Conservation (phyloP, 1,284 basidiomycete species). For the Inonotus hispidus region DNA sequence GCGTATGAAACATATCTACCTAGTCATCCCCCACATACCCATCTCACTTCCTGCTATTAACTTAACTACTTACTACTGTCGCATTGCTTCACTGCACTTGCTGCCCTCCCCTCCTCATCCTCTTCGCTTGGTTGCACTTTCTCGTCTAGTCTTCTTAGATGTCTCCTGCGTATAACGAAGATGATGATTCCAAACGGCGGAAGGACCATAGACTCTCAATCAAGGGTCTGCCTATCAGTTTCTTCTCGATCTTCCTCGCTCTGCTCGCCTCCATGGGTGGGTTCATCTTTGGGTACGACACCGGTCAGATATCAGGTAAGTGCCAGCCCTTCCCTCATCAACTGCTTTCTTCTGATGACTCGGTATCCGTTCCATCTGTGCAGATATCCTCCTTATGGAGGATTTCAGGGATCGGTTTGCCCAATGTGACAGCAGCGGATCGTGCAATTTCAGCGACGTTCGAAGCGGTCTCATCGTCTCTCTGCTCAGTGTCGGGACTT, state of each 20-base stretch:
- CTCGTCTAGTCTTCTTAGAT: background rate
- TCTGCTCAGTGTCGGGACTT: slow-evolving; percentile 61
- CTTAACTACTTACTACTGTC: too few relatives aligned
- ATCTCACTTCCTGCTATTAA: too few relatives aligned
- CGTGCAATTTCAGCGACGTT: slow-evolving; percentile 48
- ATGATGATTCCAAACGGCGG: background rate
- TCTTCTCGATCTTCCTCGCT: slow-evolving; percentile 60
- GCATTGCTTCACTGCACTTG: too few relatives aligned
- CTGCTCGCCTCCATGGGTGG: slow-evolving; percentile 73
- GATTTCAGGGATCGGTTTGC: slow-evolving; percentile 69
- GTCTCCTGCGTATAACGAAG: background rate
- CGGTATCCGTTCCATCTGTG: background rate
- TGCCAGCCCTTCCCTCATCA: slow-evolving; percentile 40
- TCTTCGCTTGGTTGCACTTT: too few relatives aligned
- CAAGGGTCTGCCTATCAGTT: slow-evolving; percentile 43
- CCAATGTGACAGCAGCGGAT: slow-evolving; percentile 37
- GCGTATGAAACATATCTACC: too few relatives aligned
- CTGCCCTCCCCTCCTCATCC: too few relatives aligned
- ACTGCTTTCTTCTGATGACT: slow-evolving; percentile 67
- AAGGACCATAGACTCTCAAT: background rate
- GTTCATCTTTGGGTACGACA: slow-evolving; percentile 58
- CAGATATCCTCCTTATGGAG: slow-evolving; percentile 67
- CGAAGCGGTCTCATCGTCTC: slow-evolving; percentile 64
- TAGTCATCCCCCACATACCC: too few relatives aligned
- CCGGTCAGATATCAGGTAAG: slow-evolving; percentile 5